Conservation (phyloP, 2,329 filamentous ascomycete genomes). For the Sarocladiaceae sp. region DNA sequence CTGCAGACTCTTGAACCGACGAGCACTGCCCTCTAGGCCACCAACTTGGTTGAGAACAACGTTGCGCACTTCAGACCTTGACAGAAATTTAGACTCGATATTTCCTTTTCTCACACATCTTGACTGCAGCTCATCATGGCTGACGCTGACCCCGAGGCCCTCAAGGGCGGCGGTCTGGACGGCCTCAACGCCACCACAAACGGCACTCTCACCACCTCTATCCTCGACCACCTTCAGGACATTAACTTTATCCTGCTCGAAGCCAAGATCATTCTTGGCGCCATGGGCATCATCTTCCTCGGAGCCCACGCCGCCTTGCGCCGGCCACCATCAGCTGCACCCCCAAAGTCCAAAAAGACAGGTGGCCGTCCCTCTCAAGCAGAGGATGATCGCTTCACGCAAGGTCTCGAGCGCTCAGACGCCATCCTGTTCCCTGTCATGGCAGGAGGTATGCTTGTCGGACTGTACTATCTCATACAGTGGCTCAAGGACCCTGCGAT, state of each 20-base stretch:
- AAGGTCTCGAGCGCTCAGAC: constrained; percentile 59
- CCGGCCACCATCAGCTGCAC: constrained; percentile 71
- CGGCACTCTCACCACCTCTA: constrained; percentile 16
- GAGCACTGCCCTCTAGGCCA: no score
- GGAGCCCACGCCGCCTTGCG: constrained; percentile 81
- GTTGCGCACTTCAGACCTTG: no score
- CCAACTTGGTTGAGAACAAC: no score
- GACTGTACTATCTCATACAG: constrained; percentile 83
- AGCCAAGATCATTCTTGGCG: constrained; percentile 50
- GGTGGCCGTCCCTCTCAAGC: constrained; percentile 32
- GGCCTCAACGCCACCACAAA: constrained; percentile 23
- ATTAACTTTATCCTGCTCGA: constrained; percentile 39
- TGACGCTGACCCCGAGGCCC: neutral
- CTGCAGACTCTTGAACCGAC: no score
- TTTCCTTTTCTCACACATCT: neutral
- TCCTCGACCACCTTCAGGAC: constrained; percentile 26
- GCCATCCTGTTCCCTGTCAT: constrained; percentile 79
- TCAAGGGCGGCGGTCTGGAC: constrained; percentile 18
- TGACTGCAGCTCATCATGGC: neutral
- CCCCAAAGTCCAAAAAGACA: constrained; percentile 41
- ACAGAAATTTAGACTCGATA: no score
- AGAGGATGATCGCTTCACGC: constrained; percentile 44
- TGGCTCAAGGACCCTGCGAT: constrained; percentile 76
- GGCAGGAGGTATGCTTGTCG: constrained; percentile 64
- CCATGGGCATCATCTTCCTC: constrained; percentile 76